These are phyloP conservation scores for Pelargonium australe DNA, from an alignment of 441 rosid species.

Conservation along the genomic window DNA sequence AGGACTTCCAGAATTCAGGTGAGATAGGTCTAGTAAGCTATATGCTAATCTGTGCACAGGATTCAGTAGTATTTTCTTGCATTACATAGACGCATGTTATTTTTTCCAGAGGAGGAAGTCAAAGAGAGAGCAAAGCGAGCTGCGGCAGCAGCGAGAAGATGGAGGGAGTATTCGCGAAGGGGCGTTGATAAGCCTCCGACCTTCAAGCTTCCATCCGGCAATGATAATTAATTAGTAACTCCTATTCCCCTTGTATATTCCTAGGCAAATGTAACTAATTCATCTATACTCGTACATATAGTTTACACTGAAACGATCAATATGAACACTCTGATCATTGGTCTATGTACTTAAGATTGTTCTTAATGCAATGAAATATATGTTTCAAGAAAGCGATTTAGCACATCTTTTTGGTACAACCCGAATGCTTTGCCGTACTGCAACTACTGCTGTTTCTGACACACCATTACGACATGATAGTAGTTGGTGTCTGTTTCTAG, in stretches of 20 bases:
- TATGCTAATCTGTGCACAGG: not conserved
- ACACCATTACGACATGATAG: too few relatives aligned
- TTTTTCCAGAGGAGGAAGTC: constrained; percentile 65
- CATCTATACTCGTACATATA: constrained; percentile 8
- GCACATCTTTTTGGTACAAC: too few relatives aligned
- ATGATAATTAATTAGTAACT: constrained; percentile 31
- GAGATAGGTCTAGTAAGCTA: constrained; percentile 3
- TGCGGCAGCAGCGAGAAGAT: constrained; percentile 77
- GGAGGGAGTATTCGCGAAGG: constrained; percentile 87
- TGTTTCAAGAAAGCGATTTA: too few relatives aligned
- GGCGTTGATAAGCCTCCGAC: constrained; percentile 78
- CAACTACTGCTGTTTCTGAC: too few relatives aligned
- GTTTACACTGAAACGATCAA: not conserved
- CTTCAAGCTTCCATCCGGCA: constrained; percentile 60
- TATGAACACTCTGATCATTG: not conserved
- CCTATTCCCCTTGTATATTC: not conserved
- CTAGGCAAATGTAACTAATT: constrained; percentile 14
- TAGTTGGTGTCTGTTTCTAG: too few relatives aligned
- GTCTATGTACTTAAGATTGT: too few relatives aligned
- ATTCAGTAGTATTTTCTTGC: too few relatives aligned
- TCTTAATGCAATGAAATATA: too few relatives aligned
- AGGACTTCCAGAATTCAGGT: constrained; percentile 57
- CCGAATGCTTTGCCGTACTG: too few relatives aligned
- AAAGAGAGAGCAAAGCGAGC: constrained; percentile 68
- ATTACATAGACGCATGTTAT: not conserved